Evolutionary conservation across 257 asterid species (phyloP), one percentile per base, ranked within the genome.

Genomic region (Paulownia fortunei): DNA sequence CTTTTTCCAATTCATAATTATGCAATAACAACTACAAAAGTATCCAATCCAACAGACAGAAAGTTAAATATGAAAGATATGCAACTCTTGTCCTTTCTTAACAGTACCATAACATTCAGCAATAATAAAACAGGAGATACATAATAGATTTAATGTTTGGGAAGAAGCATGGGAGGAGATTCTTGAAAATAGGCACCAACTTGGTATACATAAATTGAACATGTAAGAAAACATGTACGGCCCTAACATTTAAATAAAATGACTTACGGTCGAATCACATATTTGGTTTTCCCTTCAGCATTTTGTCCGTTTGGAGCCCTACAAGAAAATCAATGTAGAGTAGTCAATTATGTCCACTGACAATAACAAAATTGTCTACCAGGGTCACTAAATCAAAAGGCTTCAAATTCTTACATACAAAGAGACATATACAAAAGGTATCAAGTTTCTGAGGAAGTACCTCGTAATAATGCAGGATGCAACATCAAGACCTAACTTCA

Each of bases 381-480:
- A 49, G 55, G 56, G 37, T 61, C 59, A 36, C 52, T 34, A 42
- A 39, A 49, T 23, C 23, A 19, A 59, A 56, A 16, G 44, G 42
- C 46, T 77, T 78, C 65, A 64, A 66, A 32, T 58, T 46, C 71
- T 34, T 67, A 44, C 24, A 76, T 59, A 69, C 36, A 65, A 42
- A 79, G 59, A 69, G 73, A 34, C 67, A 24, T 4, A 59, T 8
- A 23, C n/a, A 58, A 67, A 74, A 62, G 59, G 58, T 24, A 69
- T 72, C 73, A 46, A 82, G 73, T 61, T 63, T 76, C 59, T 21
- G 24, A 58, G 55, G 55, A 80, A 66, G 65, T 84, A 94, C 99
- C 99, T 90, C 1, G 97, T 94, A 70, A 94, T 76, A 66, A 95
- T 51, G 88, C 97, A 95, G 66, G 99, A 95, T 65, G 99, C 98